Conservation (phyloP, 306 rosid genomes). For the Prunus kanzakura region DNA sequence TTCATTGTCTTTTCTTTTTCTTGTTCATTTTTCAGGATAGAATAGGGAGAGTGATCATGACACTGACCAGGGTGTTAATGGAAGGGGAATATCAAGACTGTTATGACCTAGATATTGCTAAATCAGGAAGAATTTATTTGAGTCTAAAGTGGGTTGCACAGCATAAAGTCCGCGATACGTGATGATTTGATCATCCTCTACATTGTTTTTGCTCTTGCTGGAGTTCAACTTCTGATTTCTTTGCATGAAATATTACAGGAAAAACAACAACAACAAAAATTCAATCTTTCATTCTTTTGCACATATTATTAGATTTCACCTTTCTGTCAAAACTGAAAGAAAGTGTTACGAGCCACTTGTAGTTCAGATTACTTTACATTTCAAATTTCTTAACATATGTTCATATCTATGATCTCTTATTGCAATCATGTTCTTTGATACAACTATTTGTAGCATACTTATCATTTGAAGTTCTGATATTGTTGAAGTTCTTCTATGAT, state of each 20-base stretch:
- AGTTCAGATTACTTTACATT: neutral
- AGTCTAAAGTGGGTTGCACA: slow-evolving; percentile 73
- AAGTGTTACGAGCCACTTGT: neutral
- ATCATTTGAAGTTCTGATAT: neutral
- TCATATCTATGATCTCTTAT: neutral
- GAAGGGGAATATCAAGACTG: slow-evolving; percentile 71
- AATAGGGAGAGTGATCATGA: slow-evolving; percentile 71
- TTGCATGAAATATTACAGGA: neutral
- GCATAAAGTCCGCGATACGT: slow-evolving; percentile 46
- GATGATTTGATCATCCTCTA: neutral
- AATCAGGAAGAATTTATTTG: slow-evolving; percentile 63
- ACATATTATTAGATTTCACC: neutral
- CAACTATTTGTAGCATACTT: neutral
- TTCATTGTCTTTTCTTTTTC: too few species aligned
- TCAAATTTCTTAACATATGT: neutral
- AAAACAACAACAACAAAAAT: too few species aligned
- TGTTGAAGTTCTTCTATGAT: too few species aligned
- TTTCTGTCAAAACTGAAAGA: neutral
- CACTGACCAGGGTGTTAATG: slow-evolving; percentile 66
- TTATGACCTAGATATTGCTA: slow-evolving; percentile 51
- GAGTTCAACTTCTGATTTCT: neutral
- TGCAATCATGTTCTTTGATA: neutral
- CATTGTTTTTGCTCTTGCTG: neutral
- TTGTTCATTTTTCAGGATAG: slow-evolving; percentile 47
- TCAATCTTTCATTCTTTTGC: neutral